phyloP scores from a whole-genome alignment of 108 stramenopile genomes.

The Licmophora abbreviata region DNA sequence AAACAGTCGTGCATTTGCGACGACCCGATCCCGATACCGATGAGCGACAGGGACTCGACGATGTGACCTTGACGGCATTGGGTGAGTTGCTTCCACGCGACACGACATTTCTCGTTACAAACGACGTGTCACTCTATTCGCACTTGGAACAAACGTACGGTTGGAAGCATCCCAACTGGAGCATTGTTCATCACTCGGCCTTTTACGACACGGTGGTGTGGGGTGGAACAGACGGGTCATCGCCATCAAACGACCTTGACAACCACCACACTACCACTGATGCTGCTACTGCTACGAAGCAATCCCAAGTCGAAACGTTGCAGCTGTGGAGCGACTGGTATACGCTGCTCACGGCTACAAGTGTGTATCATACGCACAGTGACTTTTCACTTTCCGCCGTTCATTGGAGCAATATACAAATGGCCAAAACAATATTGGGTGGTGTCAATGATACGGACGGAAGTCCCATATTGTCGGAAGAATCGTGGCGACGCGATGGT shows the following conservation, averaged over 20 bases:
- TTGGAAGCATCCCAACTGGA: conserved; percentile 33
- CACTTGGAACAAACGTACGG: conserved; percentile 20
- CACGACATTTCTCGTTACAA: conserved; percentile 40
- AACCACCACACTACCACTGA: too few species aligned
- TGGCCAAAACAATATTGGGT: conserved; percentile 25
- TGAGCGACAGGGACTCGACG: conserved; percentile 23
- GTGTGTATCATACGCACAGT: conserved; percentile 34
- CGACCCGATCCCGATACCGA: conserved; percentile 19
- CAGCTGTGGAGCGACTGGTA: conserved; percentile 46
- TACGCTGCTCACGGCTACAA: conserved; percentile 22
- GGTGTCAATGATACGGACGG: conserved; percentile 20
- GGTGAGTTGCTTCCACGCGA: conserved; percentile 11
- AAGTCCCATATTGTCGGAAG: conserved; percentile 12
- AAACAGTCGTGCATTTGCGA: conserved; percentile 37
- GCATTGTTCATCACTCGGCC: conserved; percentile 23
- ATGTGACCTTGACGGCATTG: conserved; percentile 17
- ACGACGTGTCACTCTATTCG: conserved; percentile 26
- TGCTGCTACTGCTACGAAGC: too few species aligned
- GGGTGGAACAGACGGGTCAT: too few species aligned
- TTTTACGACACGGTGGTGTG: too few species aligned
- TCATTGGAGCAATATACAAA: conserved; percentile 25
- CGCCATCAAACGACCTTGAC: too few species aligned
- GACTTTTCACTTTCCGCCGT: conserved; percentile 36
- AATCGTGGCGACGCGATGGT: conserved; percentile 2
- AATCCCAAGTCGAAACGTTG: too few species aligned